phyloP scores from a whole-genome alignment of 2,329 filamentous ascomycete genomes.

The Alternaria arbusti region DNA sequence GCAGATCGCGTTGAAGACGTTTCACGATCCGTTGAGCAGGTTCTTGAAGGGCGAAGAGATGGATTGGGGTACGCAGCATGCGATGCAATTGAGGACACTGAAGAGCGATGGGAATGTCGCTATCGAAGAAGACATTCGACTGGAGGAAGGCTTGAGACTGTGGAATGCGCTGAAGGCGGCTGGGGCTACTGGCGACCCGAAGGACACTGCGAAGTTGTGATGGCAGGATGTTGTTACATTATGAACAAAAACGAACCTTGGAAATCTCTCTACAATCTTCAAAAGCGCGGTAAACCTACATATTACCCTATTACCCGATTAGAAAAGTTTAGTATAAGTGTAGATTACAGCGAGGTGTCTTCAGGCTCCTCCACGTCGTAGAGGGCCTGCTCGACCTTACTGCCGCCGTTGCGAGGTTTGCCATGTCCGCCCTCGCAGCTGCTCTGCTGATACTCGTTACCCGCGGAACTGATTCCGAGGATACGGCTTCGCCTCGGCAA shows the following conservation, averaged over 20 bases:
- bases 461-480: background rate
- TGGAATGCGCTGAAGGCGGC: constrained; percentile 53
- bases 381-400: background rate
- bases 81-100: constrained; percentile 53
- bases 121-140: constrained; percentile 54
- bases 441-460: background rate
- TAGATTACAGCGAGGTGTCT: background rate
- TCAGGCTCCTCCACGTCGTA: background rate
- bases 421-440: background rate
- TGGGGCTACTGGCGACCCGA: constrained; percentile 17
- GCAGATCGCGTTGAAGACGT: constrained; percentile 43
- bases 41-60: constrained; percentile 53
- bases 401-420: background rate
- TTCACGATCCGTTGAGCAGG: constrained; percentile 47
- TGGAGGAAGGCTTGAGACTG: constrained; percentile 56
- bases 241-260: background rate
- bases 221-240: rapidly evolving
- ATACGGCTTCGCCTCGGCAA: background rate
- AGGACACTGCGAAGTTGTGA: constrained; percentile 16
- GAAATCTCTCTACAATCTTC: background rate
- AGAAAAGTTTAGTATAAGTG: background rate
- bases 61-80: constrained; percentile 47
- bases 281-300: background rate
- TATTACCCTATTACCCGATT: background rate
- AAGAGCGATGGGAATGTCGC: constrained; percentile 55